Evolutionary conservation across 1,139 yeast species (phyloP).

Genomic region (Ogataea hybrid): DNA sequence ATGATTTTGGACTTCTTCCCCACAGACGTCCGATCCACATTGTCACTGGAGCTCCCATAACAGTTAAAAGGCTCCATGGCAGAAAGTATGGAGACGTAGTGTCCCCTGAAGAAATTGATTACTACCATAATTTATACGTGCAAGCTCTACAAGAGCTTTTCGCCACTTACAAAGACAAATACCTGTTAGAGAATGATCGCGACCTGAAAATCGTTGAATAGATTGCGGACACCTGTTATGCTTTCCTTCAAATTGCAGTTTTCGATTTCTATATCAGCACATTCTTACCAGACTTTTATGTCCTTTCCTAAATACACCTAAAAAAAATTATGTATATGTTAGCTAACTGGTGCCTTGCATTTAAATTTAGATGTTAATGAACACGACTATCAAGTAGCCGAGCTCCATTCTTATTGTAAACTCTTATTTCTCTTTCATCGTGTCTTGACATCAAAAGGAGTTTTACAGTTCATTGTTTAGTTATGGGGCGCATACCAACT

Average conservation of each 20-base stretch:
- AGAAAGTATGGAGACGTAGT: constrained; percentile 39
- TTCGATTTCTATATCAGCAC: too few species aligned
- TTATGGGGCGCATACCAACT: neutral
- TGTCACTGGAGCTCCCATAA: constrained; percentile 78
- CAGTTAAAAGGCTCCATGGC: constrained; percentile 24
- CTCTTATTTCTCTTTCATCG: neutral
- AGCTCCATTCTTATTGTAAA: neutral
- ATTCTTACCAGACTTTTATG: too few species aligned
- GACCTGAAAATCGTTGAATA: constrained; percentile 29
- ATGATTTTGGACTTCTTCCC: constrained; percentile 89
- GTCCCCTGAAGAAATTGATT: constrained; percentile 51
- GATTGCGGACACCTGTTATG: neutral
- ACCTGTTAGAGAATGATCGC: constrained; percentile 23
- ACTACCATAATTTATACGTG: constrained; percentile 73
- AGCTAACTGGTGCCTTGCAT: too few species aligned
- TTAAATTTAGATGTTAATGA: too few species aligned
- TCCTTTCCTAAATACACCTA: too few species aligned
- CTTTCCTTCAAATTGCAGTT: too few species aligned
- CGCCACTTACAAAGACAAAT: constrained; percentile 65
- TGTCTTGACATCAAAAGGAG: neutral
- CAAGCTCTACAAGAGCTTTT: constrained; percentile 64
- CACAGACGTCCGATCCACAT: constrained; percentile 78
- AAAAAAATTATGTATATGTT: too few species aligned
- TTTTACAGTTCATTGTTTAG: neutral
- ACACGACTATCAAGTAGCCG: too few species aligned